phyloP scores from a whole-genome alignment of 208 protist genomes.

The Crithidia thermophila region DNA sequence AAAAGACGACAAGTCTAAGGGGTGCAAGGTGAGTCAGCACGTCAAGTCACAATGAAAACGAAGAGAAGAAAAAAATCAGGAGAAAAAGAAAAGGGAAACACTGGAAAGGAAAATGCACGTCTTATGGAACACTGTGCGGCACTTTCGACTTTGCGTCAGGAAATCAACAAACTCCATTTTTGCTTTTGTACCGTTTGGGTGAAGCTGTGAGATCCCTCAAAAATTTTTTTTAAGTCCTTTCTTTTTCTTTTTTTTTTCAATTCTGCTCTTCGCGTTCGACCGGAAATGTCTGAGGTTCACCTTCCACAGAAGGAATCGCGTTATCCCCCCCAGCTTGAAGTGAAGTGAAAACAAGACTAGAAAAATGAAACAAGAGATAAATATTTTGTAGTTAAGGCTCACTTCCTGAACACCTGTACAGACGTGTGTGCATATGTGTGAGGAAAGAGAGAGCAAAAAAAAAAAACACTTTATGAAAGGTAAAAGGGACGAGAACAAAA shows the following conservation, averaged over 20 bases:
- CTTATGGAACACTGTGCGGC: neutral
- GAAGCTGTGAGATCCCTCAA: no score
- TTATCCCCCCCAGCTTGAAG: slow-evolving; percentile 25
- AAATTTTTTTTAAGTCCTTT: neutral
- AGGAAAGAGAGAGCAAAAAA: neutral
- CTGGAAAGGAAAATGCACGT: neutral
- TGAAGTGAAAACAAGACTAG: neutral
- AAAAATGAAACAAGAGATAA: slow-evolving; percentile 1
- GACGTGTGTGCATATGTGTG: slow-evolving; percentile 7
- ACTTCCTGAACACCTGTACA: neutral
- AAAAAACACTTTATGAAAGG: slow-evolving; percentile 3
- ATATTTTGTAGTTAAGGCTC: neutral
- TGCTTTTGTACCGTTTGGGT: no score
- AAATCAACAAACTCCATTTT: no score
- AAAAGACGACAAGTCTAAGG: slow-evolving; percentile 12
- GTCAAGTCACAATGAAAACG: neutral
- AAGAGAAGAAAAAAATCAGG: neutral
- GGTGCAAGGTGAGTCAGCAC: slow-evolving; percentile 20
- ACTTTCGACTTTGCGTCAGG: no score
- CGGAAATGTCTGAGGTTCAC: neutral
- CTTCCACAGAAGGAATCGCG: slow-evolving; percentile 27
- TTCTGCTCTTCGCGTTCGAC: neutral
- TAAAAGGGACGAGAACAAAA: neutral
- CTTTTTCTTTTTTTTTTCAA: neutral
- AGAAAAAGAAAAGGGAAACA: neutral